Evolutionary conservation across 371 early-diverging fungal species (phyloP).

Genomic region (Mucor piriformis): DNA sequence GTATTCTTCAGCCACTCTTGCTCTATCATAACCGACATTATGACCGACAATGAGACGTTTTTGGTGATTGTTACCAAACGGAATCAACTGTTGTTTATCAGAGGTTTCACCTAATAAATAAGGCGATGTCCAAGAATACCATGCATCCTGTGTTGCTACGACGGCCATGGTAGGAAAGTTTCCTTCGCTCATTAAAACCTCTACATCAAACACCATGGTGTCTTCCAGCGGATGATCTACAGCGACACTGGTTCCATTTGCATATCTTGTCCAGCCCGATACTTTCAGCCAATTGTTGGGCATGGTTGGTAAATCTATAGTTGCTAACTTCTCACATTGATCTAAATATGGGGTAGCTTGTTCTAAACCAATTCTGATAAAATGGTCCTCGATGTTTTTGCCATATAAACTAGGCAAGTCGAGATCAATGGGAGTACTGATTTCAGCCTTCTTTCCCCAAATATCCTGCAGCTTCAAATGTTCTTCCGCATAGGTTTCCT

Average conservation of each 20-base stretch:
- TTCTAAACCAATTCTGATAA: conserved; percentile 72
- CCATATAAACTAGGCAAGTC: conserved; percentile 61
- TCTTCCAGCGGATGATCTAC: conserved; percentile 69
- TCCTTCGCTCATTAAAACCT: conserved; percentile 69
- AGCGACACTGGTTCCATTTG: conserved; percentile 34
- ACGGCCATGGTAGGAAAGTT: conserved; percentile 84
- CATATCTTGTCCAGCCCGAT: conserved; percentile 89
- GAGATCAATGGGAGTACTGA: conserved; percentile 47
- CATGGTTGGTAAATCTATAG: conserved; percentile 47
- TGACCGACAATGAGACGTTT: conserved; percentile 84
- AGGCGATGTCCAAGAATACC: conserved; percentile 96
- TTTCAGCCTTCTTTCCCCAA: conserved; percentile 62
- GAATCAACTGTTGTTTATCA: conserved; percentile 64
- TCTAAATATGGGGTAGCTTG: conserved; percentile 58
- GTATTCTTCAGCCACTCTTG: conserved; percentile 90
- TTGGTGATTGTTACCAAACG: conserved; percentile 44
- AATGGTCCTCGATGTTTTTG: conserved; percentile 79
- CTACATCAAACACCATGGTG: conserved; percentile 88
- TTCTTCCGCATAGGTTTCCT: conserved; percentile 45
- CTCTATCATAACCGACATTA: conserved; percentile 92
- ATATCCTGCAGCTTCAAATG: conserved; percentile 70
- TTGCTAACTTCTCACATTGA: conserved; percentile 57
- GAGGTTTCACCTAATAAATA: conserved; percentile 47
- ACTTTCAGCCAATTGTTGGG: conserved; percentile 65
- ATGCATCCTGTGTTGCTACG: conserved; percentile 73